These are phyloP conservation scores for Phytomonas francai DNA, from an alignment of 208 protist species.

Conservation along the genomic window DNA sequence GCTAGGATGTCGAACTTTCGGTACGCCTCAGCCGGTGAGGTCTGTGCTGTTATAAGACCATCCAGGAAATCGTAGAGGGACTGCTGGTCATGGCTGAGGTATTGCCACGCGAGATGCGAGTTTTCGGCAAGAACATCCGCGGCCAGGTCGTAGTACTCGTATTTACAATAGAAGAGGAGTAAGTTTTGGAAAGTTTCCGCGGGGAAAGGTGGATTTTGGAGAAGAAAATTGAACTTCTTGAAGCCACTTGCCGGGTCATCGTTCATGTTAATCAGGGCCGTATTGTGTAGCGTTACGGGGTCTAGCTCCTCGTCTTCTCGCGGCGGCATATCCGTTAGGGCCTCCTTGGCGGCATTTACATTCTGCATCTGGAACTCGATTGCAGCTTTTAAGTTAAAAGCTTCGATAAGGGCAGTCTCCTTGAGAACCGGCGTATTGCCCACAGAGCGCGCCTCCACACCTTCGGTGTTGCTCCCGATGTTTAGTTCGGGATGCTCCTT, in stretches of 20 bases:
- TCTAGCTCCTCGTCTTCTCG: slow-evolving; percentile 94
- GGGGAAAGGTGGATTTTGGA: slow-evolving; percentile 93
- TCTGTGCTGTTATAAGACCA: slow-evolving; percentile 92
- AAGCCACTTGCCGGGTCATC: slow-evolving; percentile 91
- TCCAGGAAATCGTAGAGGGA: slow-evolving; percentile 94
- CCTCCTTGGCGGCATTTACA: slow-evolving; percentile 85
- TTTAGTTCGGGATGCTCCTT: slow-evolving; percentile 93
- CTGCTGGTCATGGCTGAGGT: slow-evolving; percentile 87
- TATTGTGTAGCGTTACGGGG: slow-evolving; percentile 96
- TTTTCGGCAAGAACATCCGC: slow-evolving; percentile 95
- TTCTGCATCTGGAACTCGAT: slow-evolving; percentile 95
- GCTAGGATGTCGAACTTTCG: slow-evolving; percentile 94
- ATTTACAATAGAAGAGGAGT: slow-evolving; percentile 95
- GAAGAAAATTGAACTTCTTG: slow-evolving; percentile 95
- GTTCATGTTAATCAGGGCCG: slow-evolving; percentile 96
- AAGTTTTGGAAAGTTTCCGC: slow-evolving; percentile 97
- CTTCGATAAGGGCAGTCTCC: slow-evolving; percentile 95
- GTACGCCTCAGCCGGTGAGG: slow-evolving; percentile 93
- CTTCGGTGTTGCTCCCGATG: slow-evolving; percentile 90
- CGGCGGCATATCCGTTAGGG: slow-evolving; percentile 95
- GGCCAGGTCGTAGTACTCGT: slow-evolving; percentile 94
- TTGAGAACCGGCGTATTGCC: slow-evolving; percentile 94
- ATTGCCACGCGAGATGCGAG: slow-evolving; percentile 91
- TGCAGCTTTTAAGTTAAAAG: slow-evolving; percentile 97
- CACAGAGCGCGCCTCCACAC: slow-evolving; percentile 90